Conservation (phyloP, 2,329 filamentous ascomycete species). For the Alternaria angustiovoidea region DNA sequence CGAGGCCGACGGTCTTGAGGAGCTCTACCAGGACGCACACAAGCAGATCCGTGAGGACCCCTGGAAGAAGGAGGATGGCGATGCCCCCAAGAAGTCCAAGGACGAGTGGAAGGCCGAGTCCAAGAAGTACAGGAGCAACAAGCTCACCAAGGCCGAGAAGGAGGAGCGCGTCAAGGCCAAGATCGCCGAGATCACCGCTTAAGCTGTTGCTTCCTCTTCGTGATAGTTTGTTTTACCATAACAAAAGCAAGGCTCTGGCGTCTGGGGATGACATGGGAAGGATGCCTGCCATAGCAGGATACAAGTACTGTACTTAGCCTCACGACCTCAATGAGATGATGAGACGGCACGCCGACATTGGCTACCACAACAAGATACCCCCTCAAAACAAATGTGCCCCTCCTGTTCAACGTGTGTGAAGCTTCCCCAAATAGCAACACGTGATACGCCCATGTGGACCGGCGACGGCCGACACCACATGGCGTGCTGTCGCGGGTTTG, state of each 20-base stretch:
- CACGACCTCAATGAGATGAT: conserved; percentile 43
- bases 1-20: conserved; percentile 96
- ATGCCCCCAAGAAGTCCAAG: conserved; percentile 91
- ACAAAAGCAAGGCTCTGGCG: conserved; percentile 49
- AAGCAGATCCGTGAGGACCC: conserved; percentile 96
- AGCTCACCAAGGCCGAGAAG: conserved; percentile 86
- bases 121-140: conserved; percentile 81
- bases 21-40: conserved; percentile 94
- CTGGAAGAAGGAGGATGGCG: conserved; percentile 86
- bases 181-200: conserved; percentile 79
- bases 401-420: conserved; percentile 3
- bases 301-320: conserved; percentile 40
- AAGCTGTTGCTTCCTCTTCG: conserved; percentile 30
- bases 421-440: conserved; percentile 4
- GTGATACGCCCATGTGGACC: not conserved
- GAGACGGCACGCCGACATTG: conserved; percentile 36
- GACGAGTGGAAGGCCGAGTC: conserved; percentile 96
- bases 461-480: conserved; percentile 3
- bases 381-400: conserved; percentile 1
- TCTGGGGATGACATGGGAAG: conserved; percentile 45
- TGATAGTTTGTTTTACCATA: conserved; percentile 34
- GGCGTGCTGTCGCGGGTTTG: conserved; percentile 4
- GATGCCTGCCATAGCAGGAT: conserved; percentile 38
- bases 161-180: conserved; percentile 84
- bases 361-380: conserved; percentile 28